These are phyloP conservation scores for Euphorbia schlechtendalii DNA, from an alignment of 441 rosid species.

Conservation along the genomic window DNA sequence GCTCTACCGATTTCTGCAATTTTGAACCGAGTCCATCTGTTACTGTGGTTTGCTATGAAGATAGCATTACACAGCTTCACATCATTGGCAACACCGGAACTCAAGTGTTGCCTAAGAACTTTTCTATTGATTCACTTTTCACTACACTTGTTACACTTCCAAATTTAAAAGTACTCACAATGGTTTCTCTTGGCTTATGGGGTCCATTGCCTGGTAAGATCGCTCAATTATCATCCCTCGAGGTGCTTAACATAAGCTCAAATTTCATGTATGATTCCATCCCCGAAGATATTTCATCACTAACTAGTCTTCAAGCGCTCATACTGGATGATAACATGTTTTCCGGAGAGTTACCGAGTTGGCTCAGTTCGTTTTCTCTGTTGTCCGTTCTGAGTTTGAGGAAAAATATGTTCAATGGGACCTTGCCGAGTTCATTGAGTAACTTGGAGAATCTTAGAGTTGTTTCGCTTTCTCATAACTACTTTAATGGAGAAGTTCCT, in stretches of 20 bases:
- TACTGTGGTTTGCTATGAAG: slow-evolving; percentile 78
- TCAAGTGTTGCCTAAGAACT: slow-evolving; percentile 50
- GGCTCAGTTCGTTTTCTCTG: slow-evolving; percentile 51
- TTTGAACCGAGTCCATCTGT: slow-evolving; percentile 49
- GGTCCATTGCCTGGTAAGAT: slow-evolving; percentile 76
- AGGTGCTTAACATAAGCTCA: slow-evolving; percentile 80
- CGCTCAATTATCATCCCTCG: slow-evolving; percentile 53
- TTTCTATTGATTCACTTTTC: slow-evolving; percentile 70
- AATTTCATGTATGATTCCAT: slow-evolving; percentile 62
- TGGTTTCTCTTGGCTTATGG: slow-evolving; percentile 89
- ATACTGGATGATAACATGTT: slow-evolving; percentile 80
- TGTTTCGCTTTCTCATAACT: slow-evolving; percentile 68
- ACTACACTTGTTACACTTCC: slow-evolving; percentile 76
- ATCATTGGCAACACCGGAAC: slow-evolving; percentile 50
- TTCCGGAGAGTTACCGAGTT: slow-evolving; percentile 53
- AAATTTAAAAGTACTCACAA: slow-evolving; percentile 68
- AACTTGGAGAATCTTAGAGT: slow-evolving; percentile 64
- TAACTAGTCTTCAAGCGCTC: slow-evolving; percentile 60
- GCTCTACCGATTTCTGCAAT: slow-evolving; percentile 73
- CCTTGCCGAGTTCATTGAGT: slow-evolving; percentile 66
- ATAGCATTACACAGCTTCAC: slow-evolving; percentile 73
- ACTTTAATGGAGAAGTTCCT: slow-evolving; percentile 62
- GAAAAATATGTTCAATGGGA: slow-evolving; percentile 61
- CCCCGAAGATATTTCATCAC: slow-evolving; percentile 56
- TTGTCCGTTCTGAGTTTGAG: slow-evolving; percentile 70